These are phyloP conservation scores for Nicotiana tomentosiformis DNA, from an alignment of 257 asterid genomes.

Conservation along the genomic window DNA sequence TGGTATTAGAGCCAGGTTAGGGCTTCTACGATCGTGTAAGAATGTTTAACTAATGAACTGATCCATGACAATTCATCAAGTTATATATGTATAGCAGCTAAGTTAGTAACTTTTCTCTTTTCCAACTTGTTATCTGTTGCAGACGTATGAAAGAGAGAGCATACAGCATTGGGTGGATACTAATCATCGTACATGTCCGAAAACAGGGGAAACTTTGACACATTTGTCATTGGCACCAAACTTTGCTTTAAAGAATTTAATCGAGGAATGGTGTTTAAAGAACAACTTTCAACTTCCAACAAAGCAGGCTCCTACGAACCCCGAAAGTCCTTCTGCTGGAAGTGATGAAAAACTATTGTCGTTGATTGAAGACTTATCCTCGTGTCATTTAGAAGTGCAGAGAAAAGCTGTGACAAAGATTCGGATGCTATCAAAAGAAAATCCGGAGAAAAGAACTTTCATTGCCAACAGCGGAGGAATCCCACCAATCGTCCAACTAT, in stretches of 20 bases:
- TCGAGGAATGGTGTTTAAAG: constrained; percentile 66
- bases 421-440: constrained; percentile 68
- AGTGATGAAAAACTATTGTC: constrained; percentile 24
- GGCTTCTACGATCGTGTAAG: neutral
- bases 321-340: constrained; percentile 13
- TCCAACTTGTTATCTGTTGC: neutral
- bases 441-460: constrained; percentile 49
- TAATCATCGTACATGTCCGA: constrained; percentile 64
- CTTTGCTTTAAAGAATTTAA: constrained; percentile 66
- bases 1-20: too few relatives aligned
- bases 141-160: constrained; percentile 87
- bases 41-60: neutral
- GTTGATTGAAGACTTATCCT: constrained; percentile 42
- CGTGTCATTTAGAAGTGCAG: constrained; percentile 57
- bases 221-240: constrained; percentile 65
- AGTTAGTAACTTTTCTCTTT: neutral
- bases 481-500: constrained; percentile 49
- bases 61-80: too few relatives aligned
- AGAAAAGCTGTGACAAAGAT: constrained; percentile 59
- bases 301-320: constrained; percentile 15
- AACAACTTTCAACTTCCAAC: constrained; percentile 47
- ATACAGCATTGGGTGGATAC: constrained; percentile 75
- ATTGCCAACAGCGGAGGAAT: constrained; percentile 67
- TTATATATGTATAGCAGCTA: neutral
- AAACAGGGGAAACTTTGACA: constrained; percentile 53